phyloP scores from a whole-genome alignment of 2,329 filamentous ascomycete species.

The Monilinia fructigena region DNA sequence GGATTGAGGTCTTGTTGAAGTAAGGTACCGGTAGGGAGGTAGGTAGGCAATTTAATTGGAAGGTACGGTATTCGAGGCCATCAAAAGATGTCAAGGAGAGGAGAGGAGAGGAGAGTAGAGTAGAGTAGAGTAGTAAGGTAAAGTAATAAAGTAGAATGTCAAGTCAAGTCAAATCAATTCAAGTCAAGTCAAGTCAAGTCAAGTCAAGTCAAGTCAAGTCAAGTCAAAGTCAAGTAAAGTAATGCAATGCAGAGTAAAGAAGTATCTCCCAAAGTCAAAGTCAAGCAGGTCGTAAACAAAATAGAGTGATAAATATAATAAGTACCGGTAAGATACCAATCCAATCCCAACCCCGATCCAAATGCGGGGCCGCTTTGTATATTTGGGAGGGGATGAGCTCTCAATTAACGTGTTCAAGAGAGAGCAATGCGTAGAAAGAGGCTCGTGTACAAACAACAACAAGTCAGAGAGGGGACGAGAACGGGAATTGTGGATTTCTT shows the following conservation, averaged over 20 bases:
- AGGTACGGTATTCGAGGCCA: conserved; percentile 2
- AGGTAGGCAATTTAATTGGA: conserved; percentile 9
- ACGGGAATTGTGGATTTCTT: conserved; percentile 9
- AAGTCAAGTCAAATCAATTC: too few species aligned
- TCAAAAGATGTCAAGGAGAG: conserved; percentile 1
- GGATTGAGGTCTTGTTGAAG: neutral
- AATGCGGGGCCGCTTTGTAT: conserved; percentile 13
- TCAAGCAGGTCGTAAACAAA: too few species aligned
- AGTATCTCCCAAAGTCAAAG: too few species aligned
- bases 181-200: too few species aligned
- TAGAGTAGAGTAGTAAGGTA: too few species aligned
- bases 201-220: too few species aligned
- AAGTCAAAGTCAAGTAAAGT: too few species aligned
- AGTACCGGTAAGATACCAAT: neutral
- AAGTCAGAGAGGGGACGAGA: neutral
- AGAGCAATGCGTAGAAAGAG: conserved; percentile 3
- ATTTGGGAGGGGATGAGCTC: too few species aligned
- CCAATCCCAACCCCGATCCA: neutral
- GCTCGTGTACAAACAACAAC: conserved; percentile 8
- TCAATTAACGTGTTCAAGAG: neutral
- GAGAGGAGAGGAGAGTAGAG: too few species aligned
- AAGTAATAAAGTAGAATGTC: too few species aligned
- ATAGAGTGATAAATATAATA: too few species aligned
- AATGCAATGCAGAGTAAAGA: too few species aligned
- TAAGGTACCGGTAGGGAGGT: neutral